Conservation (phyloP, 805 yeast genomes). For the Jamesozyma rosinii region DNA sequence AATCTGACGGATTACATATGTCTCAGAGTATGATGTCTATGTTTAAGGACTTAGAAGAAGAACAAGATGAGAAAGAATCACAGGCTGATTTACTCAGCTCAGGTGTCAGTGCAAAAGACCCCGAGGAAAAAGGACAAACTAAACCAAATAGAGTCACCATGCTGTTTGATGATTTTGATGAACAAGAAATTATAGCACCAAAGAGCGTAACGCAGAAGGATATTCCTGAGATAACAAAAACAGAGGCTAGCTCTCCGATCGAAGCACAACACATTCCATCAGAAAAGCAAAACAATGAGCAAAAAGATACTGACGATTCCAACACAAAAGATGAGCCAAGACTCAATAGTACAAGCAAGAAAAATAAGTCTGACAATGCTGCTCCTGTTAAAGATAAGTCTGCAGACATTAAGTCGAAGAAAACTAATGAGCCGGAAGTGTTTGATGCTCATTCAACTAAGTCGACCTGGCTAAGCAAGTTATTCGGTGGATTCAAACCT, state of each 20-base stretch:
- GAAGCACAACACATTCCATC: neutral
- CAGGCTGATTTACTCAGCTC: slow-evolving; percentile 1
- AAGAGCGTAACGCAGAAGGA: neutral
- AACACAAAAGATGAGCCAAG: neutral
- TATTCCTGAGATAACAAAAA: neutral
- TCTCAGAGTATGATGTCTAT: slow-evolving; percentile 22
- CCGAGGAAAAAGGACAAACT: neutral
- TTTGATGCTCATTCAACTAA: neutral
- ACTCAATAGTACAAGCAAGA: too few relatives aligned
- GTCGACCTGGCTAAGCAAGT: slow-evolving; percentile 21
- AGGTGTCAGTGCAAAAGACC: neutral
- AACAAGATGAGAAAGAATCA: slow-evolving; percentile 2
- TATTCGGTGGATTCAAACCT: slow-evolving; percentile 16
- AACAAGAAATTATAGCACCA: neutral
- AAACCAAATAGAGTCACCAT: slow-evolving; percentile 21
- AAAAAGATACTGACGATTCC: neutral
- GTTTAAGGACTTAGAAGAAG: slow-evolving; percentile 29
- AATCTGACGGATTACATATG: slow-evolving; percentile 9
- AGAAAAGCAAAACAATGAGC: neutral
- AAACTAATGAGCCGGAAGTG: neutral
- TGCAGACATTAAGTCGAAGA: neutral
- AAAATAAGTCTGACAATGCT: neutral
- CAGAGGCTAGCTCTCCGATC: neutral
- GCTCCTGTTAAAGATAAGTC: neutral
- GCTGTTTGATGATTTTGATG: slow-evolving; percentile 24